Evolutionary conservation across 2,329 filamentous ascomycete species (phyloP), one percentile per base, ranked within the genome.

Genomic region (Sphaerulina vaccinii): DNA sequence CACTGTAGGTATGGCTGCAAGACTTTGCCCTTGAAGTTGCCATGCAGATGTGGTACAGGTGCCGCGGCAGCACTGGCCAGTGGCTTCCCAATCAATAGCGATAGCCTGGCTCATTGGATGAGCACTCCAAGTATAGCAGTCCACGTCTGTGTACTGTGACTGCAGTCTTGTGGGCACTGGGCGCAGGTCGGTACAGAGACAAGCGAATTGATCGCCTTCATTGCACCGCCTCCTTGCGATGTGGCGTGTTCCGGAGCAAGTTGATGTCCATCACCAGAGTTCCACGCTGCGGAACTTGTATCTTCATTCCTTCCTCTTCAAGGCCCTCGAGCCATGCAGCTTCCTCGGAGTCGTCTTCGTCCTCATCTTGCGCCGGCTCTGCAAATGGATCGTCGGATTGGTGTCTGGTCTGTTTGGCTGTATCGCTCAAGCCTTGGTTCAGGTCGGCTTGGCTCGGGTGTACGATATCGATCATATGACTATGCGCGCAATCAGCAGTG

Each of bases 381-480:
- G 18, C 37, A 8, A 18, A 39, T 19, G 18, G 8, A 18, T 18
- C 19, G 37, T 39, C 40, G 56, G 49, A 11, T 16, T 33, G 23
- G 21, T 27, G 55, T 45, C 19, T 49, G 55, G 18, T 51, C 22
- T 44, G 37, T 43, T 43, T 51, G 40, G 22, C 38, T 22, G 24
- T 10, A 13, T 35, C 43, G 11, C 52, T 42, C 5, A 57, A 21
- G 43, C 57, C 56, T 19, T 60, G 57, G 42, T 57, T 57, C 44
- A 71, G 65, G 29, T 63, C 60, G 22, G 71, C 65, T 36, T 70
- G 64, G 59, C 71, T 67, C 43, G 68, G 67, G 45, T 77, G 73
- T 45, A 72, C 69, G 57, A 76, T 73, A 61, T 77, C 73, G 60
- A 78, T 77, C 65, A 78, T 67, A 58, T 77, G 75, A 63, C 75